phyloP scores from a whole-genome alignment of 176 grass and related monocot genomes.

The Carex pumila region DNA sequence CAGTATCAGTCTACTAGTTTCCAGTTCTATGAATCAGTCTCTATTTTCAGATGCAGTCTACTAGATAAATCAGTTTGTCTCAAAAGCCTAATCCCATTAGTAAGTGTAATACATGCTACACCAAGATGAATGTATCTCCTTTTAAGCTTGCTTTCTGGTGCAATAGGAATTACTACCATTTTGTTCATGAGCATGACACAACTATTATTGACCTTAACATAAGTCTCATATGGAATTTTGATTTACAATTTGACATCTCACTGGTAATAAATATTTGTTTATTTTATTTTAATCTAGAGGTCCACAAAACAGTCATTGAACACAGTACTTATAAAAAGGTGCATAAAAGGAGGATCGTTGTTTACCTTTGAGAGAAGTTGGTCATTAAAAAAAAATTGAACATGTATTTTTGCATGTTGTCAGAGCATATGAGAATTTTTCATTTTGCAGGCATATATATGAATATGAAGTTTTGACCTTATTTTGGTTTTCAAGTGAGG shows the following conservation, averaged over 20 bases:
- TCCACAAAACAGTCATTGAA: neutral
- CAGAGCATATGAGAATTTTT: neutral
- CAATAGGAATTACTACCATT: neutral
- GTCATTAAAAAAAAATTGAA: neutral
- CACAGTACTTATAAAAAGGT: neutral
- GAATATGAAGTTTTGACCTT: neutral
- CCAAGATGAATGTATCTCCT: neutral
- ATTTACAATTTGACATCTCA: neutral
- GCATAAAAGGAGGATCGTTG: neutral
- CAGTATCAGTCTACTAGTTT: neutral
- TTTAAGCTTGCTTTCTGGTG: neutral
- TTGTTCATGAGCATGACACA: neutral
- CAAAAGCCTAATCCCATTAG: neutral
- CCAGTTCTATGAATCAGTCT: neutral
- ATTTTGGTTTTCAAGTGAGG: neutral
- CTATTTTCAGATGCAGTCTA: neutral
- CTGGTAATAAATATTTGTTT: neutral
- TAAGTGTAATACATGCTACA: neutral
- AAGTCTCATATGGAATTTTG: neutral
- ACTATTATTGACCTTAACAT: neutral
- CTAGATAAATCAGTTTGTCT: neutral
- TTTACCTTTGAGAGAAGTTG: neutral
- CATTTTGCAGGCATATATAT: neutral
- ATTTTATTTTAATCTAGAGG: neutral
- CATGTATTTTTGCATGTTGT: neutral